Conservation (phyloP, 768 basidiomycete genomes). For the Pholiota microspora region DNA sequence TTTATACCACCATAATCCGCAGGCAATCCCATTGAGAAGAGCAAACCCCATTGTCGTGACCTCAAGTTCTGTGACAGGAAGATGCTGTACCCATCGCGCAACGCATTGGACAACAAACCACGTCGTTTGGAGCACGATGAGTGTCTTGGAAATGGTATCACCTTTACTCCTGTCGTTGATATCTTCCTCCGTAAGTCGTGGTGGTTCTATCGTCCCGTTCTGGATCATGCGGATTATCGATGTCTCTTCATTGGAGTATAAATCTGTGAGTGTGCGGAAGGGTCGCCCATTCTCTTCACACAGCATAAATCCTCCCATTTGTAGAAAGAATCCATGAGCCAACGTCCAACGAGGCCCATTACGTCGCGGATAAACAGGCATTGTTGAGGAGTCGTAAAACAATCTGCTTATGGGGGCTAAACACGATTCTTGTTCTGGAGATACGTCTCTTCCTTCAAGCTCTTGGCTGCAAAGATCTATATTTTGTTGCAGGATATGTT, state of each 20-base stretch:
- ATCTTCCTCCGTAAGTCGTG: conserved; percentile 15
- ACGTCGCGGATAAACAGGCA: no score
- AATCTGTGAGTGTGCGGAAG: not conserved
- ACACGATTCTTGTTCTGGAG: no score
- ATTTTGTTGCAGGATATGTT: no score
- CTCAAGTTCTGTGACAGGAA: conserved; percentile 33
- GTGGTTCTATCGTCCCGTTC: conserved; percentile 15
- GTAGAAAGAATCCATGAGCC: no score
- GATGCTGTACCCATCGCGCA: conserved; percentile 17
- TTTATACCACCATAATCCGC: conserved; percentile 37
- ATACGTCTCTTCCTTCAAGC: no score
- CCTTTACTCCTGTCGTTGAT: conserved; percentile 29
- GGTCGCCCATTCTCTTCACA: conserved; percentile 20
- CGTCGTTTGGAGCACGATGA: conserved; percentile 29
- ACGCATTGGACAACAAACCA: conserved; percentile 34
- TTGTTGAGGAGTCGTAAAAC: no score
- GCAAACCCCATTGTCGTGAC: conserved; percentile 33
- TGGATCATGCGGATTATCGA: not conserved
- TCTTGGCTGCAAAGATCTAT: no score
- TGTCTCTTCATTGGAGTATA: conserved; percentile 1
- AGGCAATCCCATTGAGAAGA: conserved; percentile 26
- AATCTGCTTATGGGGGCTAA: no score
- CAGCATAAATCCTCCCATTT: conserved; percentile 20
- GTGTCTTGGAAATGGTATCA: conserved; percentile 29
- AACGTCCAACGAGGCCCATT: no score